These are phyloP conservation scores for Globisporangium canariense DNA, from an alignment of 352 stramenopile genomes.

Conservation along the genomic window DNA sequence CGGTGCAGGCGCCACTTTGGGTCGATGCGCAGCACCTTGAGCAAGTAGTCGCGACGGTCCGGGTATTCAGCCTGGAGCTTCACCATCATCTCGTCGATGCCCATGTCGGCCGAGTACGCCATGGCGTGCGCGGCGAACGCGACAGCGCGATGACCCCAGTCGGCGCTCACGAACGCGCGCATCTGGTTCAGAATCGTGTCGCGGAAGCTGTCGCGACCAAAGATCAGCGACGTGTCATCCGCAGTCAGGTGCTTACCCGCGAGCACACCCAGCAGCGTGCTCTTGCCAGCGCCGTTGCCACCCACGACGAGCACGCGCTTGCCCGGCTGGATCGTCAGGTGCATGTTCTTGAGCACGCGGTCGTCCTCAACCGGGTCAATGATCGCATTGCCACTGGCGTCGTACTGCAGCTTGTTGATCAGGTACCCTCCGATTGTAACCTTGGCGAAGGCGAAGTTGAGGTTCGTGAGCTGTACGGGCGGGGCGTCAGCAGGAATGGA, in stretches of 20 bases:
- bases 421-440: constrained; percentile 60
- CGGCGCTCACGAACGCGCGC: constrained; percentile 92
- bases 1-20: constrained; percentile 87
- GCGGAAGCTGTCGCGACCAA: constrained; percentile 93
- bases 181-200: constrained; percentile 94
- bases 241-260: constrained; percentile 93
- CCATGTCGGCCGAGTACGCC: constrained; percentile 93
- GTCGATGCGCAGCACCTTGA: constrained; percentile 95
- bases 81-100: constrained; percentile 96
- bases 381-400: constrained; percentile 16
- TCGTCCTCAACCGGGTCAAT: constrained; percentile 31
- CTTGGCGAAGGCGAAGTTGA: constrained; percentile 78
- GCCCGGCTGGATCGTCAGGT: constrained; percentile 72
- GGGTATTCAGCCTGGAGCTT: constrained; percentile 93
- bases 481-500: constrained; percentile 2
- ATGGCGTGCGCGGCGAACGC: constrained; percentile 92
- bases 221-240: constrained; percentile 72
- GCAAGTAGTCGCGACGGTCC: constrained; percentile 91
- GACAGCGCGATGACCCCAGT: constrained; percentile 95
- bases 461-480: constrained; percentile 49
- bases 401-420: constrained; percentile 55
- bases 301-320: constrained; percentile 92
- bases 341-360: constrained; percentile 86
- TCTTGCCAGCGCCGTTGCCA: constrained; percentile 95
- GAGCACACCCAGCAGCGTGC: constrained; percentile 93